A percentile compares a stretch with the other conserved stretches of the same genome.
Evolutionary conservation across 1,284 basidiomycete genomes (phyloP).

Genomic region (Cutaneotrichosporon sp.): DNA sequence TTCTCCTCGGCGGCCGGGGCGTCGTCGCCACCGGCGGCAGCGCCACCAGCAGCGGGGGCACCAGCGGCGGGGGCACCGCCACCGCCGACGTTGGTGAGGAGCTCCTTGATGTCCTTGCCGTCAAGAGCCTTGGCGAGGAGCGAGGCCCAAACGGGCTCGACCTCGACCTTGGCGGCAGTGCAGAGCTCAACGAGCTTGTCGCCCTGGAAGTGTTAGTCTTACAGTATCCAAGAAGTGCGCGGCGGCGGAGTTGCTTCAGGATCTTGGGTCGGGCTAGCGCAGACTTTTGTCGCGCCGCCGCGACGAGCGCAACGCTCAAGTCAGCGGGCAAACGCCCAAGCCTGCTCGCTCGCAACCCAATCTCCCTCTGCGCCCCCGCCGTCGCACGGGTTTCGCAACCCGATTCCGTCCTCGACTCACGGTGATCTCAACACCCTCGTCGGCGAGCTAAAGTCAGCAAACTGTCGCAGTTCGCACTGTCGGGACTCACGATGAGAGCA

Average conservation of each 20-base stretch:
- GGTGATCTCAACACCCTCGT: constrained; percentile 94
- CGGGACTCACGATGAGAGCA: constrained; percentile 23
- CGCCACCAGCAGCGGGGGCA: constrained; percentile 53
- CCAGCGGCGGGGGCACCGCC: constrained; percentile 70
- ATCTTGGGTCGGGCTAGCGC: too few species aligned
- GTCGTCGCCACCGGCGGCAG: constrained; percentile 55
- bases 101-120: constrained; percentile 94
- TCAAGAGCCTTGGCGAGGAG: constrained; percentile 96
- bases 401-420: constrained; percentile 54
- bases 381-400: not conserved
- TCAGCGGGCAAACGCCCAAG: too few species aligned
- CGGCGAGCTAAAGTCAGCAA: constrained; percentile 56
- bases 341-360: too few species aligned
- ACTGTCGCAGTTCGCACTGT: not conserved
- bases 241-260: too few species aligned
- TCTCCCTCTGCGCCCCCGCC: not conserved
- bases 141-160: constrained; percentile 96
- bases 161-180: constrained; percentile 72
- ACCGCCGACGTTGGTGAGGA: constrained; percentile 86
- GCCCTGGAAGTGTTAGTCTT: constrained; percentile 59
- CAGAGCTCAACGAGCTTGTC: constrained; percentile 87
- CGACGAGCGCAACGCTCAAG: too few species aligned
- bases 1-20: constrained; percentile 62
- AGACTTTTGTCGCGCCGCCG: too few species aligned
- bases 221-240: not conserved